phyloP scores from a whole-genome alignment of 1,284 basidiomycete genomes.

The Ceratobasidium sp. region DNA sequence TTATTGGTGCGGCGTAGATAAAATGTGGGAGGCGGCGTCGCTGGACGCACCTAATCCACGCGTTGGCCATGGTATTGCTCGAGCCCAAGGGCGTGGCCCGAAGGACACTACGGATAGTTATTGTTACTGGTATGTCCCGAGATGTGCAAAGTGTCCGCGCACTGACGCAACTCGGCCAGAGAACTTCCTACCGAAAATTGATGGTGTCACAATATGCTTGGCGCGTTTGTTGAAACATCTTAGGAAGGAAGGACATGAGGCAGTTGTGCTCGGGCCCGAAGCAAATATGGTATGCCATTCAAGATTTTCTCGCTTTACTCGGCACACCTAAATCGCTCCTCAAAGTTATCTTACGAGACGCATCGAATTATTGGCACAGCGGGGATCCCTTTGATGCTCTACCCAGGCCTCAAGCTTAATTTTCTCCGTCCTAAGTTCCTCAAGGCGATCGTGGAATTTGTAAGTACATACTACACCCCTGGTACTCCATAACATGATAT shows the following conservation, averaged over 20 bases:
- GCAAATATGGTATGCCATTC: conserved; percentile 57
- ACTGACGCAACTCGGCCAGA: conserved; percentile 42
- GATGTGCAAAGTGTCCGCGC: no score
- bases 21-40: background rate
- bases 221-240: conserved; percentile 66
- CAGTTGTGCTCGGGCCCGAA: conserved; percentile 64
- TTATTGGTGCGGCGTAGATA: conserved; percentile 10
- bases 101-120: conserved; percentile 23
- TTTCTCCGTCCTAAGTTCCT: conserved; percentile 66
- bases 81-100: background rate
- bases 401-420: conserved; percentile 67
- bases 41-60: conserved; percentile 10
- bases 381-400: conserved; percentile 64
- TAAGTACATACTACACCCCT: conserved; percentile 43
- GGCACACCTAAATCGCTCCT: background rate
- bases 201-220: conserved; percentile 66
- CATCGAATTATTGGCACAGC: conserved; percentile 65
- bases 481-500: background rate
- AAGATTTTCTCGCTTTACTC: background rate
- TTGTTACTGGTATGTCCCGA: conserved; percentile 40
- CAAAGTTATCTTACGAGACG: conserved; percentile 60
- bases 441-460: conserved; percentile 58
- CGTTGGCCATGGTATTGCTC: conserved; percentile 7
- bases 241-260: conserved; percentile 63
- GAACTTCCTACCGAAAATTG: conserved; percentile 53